Conservation (phyloP, 2,329 filamentous ascomycete genomes). For the Botryotinia globosa region DNA sequence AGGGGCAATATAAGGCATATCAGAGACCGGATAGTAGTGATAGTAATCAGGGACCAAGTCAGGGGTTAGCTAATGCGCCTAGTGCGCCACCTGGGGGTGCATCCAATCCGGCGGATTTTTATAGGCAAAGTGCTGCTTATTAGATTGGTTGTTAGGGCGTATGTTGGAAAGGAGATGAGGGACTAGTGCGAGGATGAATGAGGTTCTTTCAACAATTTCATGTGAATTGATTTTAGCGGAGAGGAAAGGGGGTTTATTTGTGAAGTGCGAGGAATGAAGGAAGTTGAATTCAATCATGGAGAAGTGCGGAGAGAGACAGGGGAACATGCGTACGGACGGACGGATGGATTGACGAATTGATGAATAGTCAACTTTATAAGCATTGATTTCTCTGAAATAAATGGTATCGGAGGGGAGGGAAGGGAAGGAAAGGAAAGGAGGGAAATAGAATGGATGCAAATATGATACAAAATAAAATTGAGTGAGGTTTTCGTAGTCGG, state of each 20-base stretch:
- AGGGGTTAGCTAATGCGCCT: constrained; percentile 40
- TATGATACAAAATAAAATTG: neutral
- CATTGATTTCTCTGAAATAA: neutral
- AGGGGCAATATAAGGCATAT: constrained; percentile 58
- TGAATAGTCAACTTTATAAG: neutral
- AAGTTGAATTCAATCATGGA: neutral
- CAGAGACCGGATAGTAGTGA: constrained; percentile 33
- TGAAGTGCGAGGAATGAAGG: neutral
- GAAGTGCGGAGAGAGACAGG: neutral
- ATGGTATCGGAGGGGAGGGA: no score
- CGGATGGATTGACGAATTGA: neutral
- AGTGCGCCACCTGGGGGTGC: constrained; percentile 44
- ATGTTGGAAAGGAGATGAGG: neutral
- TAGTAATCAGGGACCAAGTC: constrained; percentile 26
- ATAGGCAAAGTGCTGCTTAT: constrained; percentile 46
- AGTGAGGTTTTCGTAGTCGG: neutral
- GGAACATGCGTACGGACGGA: neutral
- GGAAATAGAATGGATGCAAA: neutral
- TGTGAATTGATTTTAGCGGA: neutral
- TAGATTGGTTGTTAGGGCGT: constrained; percentile 18
- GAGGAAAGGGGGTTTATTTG: neutral
- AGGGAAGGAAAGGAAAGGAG: no score
- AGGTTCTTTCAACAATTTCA: neutral
- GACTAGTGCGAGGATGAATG: neutral
- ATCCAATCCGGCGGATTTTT: constrained; percentile 49